Conservation (phyloP, 257 asterid species). For the Sherardia arvensis region DNA sequence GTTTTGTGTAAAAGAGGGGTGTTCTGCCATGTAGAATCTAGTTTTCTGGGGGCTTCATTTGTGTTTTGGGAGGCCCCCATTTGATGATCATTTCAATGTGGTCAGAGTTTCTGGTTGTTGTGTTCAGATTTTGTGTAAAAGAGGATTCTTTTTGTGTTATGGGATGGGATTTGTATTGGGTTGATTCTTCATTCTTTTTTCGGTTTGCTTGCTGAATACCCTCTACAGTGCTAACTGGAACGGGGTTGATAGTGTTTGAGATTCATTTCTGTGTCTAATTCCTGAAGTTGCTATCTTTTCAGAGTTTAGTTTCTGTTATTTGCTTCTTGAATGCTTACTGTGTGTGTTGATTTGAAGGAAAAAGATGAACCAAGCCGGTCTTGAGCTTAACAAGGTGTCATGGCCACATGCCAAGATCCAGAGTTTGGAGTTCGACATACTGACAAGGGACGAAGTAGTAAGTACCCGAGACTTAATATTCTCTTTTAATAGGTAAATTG, state of each 20-base stretch:
- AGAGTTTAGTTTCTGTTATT: neutral
- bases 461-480: slow-evolving; percentile 20
- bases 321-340: neutral
- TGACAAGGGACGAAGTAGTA: slow-evolving; percentile 80
- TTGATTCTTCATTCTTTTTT: neutral
- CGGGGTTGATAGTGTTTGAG: neutral
- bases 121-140: neutral
- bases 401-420: slow-evolving; percentile 37
- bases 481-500: neutral
- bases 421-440: slow-evolving; percentile 49
- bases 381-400: slow-evolving; percentile 47
- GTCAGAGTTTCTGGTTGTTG: neutral
- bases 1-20: too few species aligned
- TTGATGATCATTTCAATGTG: neutral
- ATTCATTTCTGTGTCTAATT: neutral
- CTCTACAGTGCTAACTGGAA: neutral
- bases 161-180: neutral
- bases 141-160: neutral
- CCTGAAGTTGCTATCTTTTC: neutral
- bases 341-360: neutral
- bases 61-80: neutral
- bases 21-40: slow-evolving; percentile 4
- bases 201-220: neutral
- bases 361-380: slow-evolving; percentile 19
- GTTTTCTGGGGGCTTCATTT: neutral